Evolutionary conservation across 2,329 filamentous ascomycete genomes (phyloP), one percentile per base, ranked within the genome.

Genomic region (Colletotrichum cordylinicola): DNA sequence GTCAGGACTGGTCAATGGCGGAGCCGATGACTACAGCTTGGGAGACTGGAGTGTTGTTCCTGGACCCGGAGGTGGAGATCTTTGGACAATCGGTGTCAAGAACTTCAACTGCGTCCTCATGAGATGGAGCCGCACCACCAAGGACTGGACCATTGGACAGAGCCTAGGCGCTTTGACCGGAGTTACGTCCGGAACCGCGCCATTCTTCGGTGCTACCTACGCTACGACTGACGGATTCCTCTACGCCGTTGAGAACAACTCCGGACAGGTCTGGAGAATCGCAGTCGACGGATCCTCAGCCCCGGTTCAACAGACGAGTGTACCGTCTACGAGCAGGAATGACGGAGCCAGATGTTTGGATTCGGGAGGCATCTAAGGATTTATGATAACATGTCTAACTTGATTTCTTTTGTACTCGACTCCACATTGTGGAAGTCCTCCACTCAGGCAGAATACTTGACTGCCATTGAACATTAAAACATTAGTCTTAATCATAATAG

Each of bases 11-110:
- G 65, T 66, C 29, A 6, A 35, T 7, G 43, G 66, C 33, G 29
- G 61, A 37, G 18, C 74, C 2, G 62, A 62, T 16, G 62, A 35
- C 5, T 66, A 74, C 55, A 24, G 27, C 16, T 56, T 78, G 39
- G 73, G 72, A 52, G 79, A 80, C 69, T 80, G 79, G 79, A 74
- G 75, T 5, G 78, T 77, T 39, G 79, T 80, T 1, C 77, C 79
- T 2, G 75, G 77, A 7, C 43, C 27, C 10, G 74, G 74, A 3
- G 75, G 75, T 12, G 70, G 75, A 16, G 71, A 71, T n/a, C 70
- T 80, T 4, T 80, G 71, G 71, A 71, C 77, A 16, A 35, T 80
- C n/a, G 77, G 72, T 12, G 74, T 78, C 27, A 67, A 64, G 31
- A 10, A 33, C 21, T 29, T 24, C n/a, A 8, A 3, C 37, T 52